phyloP scores from a whole-genome alignment of 305 asterid genomes.

The Fraxinus angustifolia region DNA sequence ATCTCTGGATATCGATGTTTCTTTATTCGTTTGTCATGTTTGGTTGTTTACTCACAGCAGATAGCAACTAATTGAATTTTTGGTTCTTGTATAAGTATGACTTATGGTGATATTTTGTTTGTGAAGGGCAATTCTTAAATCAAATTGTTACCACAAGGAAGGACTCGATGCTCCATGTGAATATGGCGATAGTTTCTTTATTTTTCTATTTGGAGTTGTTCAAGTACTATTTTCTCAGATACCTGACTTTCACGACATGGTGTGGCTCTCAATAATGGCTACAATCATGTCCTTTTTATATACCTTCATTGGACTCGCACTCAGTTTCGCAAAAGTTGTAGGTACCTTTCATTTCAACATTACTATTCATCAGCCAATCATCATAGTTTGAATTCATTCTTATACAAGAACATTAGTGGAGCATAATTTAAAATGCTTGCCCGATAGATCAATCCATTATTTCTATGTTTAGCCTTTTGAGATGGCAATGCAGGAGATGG shows the following conservation, averaged over 20 bases:
- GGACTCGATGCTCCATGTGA: slow-evolving; percentile 53
- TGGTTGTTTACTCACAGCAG: not conserved
- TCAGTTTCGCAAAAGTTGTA: slow-evolving; percentile 42
- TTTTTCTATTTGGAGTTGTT: slow-evolving; percentile 43
- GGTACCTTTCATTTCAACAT: slow-evolving; percentile 25
- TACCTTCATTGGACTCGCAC: slow-evolving; percentile 44
- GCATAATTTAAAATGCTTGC: not conserved
- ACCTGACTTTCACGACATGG: slow-evolving; percentile 51
- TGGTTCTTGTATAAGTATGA: not conserved
- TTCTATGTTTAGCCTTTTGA: not conserved
- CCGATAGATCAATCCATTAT: not conserved
- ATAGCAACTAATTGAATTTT: not conserved
- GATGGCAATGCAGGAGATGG: slow-evolving; percentile 36
- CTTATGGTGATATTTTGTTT: slow-evolving; percentile 4
- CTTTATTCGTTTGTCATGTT: not conserved
- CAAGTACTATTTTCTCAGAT: slow-evolving; percentile 51
- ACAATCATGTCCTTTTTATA: slow-evolving; percentile 50
- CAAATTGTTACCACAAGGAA: slow-evolving; percentile 51
- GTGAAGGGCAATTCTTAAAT: slow-evolving; percentile 46
- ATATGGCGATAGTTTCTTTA: slow-evolving; percentile 38
- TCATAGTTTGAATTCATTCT: not conserved
- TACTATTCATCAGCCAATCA: not conserved
- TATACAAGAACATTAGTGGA: not conserved
- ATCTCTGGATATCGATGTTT: not conserved
- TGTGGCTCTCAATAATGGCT: slow-evolving; percentile 45